Conservation (phyloP, 371 early-diverging fungal genomes). For the Thermomucor indicae-seudaticae region DNA sequence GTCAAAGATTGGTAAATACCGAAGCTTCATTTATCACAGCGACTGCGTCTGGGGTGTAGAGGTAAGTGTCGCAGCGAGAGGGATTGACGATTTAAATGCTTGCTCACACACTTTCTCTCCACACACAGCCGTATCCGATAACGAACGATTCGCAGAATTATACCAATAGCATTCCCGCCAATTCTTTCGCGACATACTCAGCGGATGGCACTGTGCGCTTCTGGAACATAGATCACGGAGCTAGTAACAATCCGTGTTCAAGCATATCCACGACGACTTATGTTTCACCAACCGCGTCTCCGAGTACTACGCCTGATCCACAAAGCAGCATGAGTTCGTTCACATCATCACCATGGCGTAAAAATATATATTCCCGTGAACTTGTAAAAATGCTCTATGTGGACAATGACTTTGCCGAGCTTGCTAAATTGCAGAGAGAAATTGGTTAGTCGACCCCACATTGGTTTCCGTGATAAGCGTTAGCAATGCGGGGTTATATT, state of each 20-base stretch:
- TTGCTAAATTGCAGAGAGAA: constrained; percentile 29
- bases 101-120: too few species aligned
- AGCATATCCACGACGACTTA: neutral
- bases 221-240: constrained; percentile 63
- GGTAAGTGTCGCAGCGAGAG: constrained; percentile 51
- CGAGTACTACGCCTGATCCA: constrained; percentile 9
- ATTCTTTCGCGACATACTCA: constrained; percentile 75
- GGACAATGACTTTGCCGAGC: constrained; percentile 42
- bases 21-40: constrained; percentile 71
- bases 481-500: too few species aligned
- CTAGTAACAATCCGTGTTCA: constrained; percentile 10
- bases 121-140: constrained; percentile 24
- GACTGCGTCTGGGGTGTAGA: constrained; percentile 88
- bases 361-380: constrained; percentile 60
- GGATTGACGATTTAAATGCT: neutral
- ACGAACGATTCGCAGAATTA: constrained; percentile 2
- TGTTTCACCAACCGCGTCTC: constrained; percentile 7
- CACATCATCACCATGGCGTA: constrained; percentile 16
- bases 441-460: constrained; percentile 21
- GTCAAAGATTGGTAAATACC: constrained; percentile 56
- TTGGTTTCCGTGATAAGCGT: too few species aligned
- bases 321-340: constrained; percentile 24
- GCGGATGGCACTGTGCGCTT: constrained; percentile 80
- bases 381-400: constrained; percentile 58
- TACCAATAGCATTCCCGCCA: constrained; percentile 23